These are phyloP conservation scores for Hortiboletus campestris DNA, from an alignment of 768 basidiomycete species.

Conservation along the genomic window DNA sequence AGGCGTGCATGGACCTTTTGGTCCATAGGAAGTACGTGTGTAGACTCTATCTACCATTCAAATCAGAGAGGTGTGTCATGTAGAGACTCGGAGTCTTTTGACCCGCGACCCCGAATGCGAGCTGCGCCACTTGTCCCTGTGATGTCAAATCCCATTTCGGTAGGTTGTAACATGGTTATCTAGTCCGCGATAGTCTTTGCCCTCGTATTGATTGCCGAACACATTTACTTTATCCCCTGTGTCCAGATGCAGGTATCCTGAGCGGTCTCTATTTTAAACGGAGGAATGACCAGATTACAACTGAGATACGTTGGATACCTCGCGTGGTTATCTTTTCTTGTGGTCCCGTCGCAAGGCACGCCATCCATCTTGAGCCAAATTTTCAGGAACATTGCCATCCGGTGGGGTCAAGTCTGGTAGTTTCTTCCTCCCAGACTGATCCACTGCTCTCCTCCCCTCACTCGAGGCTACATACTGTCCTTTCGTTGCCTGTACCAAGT, in stretches of 20 bases:
- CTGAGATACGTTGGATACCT: background rate
- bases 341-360: constrained; percentile 11
- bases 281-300: background rate
- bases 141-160: constrained; percentile 8
- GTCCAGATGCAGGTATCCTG: background rate
- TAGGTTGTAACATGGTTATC: background rate
- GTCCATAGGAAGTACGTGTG: background rate
- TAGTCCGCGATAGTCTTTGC: background rate
- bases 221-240: background rate
- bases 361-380: background rate
- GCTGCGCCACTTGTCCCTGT: constrained; percentile 1
- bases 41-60: background rate
- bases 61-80: background rate
- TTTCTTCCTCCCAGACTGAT: background rate
- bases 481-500: background rate
- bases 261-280: background rate
- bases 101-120: background rate
- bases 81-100: background rate
- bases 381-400: background rate
- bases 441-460: background rate
- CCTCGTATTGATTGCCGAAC: background rate
- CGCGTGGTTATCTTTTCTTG: background rate
- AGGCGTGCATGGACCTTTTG: background rate
- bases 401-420: background rate
- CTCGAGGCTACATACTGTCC: background rate